Base-by-base conservation (phyloP, 345 rosid genomes). In the Pistacia vera region DNA sequence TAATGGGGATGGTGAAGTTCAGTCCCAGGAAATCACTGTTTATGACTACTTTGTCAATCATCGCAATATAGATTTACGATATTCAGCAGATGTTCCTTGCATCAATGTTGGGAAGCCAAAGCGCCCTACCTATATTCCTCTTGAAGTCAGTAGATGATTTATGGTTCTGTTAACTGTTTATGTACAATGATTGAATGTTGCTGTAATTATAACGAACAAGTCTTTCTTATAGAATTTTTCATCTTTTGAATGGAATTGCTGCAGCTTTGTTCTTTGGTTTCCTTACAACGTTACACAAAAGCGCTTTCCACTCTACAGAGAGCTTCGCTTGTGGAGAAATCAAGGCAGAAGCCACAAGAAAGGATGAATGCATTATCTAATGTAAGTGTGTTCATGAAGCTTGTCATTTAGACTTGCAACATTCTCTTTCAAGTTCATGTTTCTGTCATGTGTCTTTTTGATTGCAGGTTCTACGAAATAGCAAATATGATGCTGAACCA, bases 71-170 rank as follows among this genome's bases (percentile, higher is more conserved):
- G 81, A 77, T 8, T 73, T 95, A 86, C 77, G 72, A 0, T 91
- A 92, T 78, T 93, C 99, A 58, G 93, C 77, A 18, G 90, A 85
- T 72, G 76, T 92, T 3, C 99, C 97, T 8, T 95, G 99, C 81
- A 87, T 95, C 28, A 92, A 93, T 80, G 99, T 95, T 68, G 99
- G 99, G 33, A 95, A 90, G 81, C 92, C 98, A 33, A 92, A 93
- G 79, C 87, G 93, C 28, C 99, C 99, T 1, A 89, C 90, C 44
- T 93, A 83, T 79, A 76, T 92, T 79, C 98, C 99, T 22, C 30
- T 93, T 30, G 98, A 95, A 97, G 98, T 92, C 72, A 44, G 56
- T 57, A 11, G 36, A 60, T 66, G 4, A 52, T 60, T 4, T 16
- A n/a, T 61, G 52, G 49, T 49, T 69, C 38, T 35, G 5, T 76